Base-by-base conservation (phyloP, 352 stramenopile genomes). In the Phytophthora citricola region DNA sequence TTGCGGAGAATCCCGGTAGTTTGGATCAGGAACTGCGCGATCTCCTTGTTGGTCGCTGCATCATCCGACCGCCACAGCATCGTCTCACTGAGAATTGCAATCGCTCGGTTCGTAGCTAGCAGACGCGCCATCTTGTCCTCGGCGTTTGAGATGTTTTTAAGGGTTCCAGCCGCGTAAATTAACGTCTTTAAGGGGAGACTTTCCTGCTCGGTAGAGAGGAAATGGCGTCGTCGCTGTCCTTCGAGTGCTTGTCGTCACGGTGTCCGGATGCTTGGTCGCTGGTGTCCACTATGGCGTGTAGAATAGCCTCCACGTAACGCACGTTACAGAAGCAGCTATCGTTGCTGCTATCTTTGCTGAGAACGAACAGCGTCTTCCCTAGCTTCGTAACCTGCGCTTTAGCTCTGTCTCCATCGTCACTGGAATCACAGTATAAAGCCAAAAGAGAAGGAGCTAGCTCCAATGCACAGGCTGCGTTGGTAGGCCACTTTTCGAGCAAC, bases 1-100 rank as follows among this genome's bases (percentile, higher is more conserved):
- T 93, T 93, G 36, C 87, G 82, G 7, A 95, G 62, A 6, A 91
- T 73, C 2, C 69, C 76, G 1, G 85, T 91, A 2, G 75, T 77
- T 58, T 95, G 85, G 27, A 93, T 79, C 36, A 94, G 50, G 3
- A 92, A 73, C 49, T 94, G 84, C 14, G 85, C 82, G 31, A 91
- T 75, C 50, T 91, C 80, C 52, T 91, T 91, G 27, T n/a, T 55
- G 20, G 64, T 63, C 0, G 34, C 34, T 0, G 27, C 1, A 20
- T 76, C 60, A 1, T 46, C 63, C 2, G 67, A 53, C 0, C 79
- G 76, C 80, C 80, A 91, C 17, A 68, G 15, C 27, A 90, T 71
- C 11, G 79, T 76, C 7, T 87, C 67, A 15, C 79, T 86, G 8
- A 91, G 56, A 22, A 75, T 82, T 0, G 73, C 70, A 49, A 93